Percentiles rank a stretch among this genome's conserved stretches.
phyloP scores from a whole-genome alignment of 2,329 filamentous ascomycete species.

The Aspergillus jensenii region DNA sequence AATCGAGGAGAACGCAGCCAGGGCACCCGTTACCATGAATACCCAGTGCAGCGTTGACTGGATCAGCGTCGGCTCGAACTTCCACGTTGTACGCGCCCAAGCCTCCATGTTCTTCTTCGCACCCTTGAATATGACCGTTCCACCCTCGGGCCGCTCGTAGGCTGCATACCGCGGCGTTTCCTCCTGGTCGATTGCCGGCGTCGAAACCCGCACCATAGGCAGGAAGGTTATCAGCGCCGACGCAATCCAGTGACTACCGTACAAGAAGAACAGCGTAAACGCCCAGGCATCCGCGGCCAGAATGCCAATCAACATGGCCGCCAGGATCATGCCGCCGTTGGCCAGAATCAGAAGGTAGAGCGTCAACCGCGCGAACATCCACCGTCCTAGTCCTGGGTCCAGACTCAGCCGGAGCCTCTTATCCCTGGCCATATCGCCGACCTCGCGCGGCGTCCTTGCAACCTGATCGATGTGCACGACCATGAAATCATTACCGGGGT shows the following conservation, averaged over 20 bases:
- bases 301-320: constrained; percentile 25
- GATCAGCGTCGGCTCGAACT: constrained; percentile 21
- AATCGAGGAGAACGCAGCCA: constrained; percentile 29
- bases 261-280: constrained; percentile 29
- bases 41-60: constrained; percentile 28
- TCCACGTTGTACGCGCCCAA: constrained; percentile 32
- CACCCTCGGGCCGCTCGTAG: constrained; percentile 31
- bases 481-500: constrained; percentile 31
- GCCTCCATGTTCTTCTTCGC: constrained; percentile 26
- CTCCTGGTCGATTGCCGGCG: constrained; percentile 15
- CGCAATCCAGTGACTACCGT: constrained; percentile 29
- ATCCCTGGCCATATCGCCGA: background rate
- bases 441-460: background rate
- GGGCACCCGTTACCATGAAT: constrained; percentile 28
- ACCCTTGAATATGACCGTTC: constrained; percentile 35
- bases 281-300: constrained; percentile 32
- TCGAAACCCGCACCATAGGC: constrained; percentile 22
- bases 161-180: constrained; percentile 25
- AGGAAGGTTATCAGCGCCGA: constrained; percentile 25
- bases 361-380: constrained; percentile 16
- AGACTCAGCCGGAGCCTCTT: background rate
- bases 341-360: constrained; percentile 23
- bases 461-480: constrained; percentile 25
- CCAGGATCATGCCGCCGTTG: constrained; percentile 26
- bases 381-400: constrained; percentile 10